A percentile compares a stretch with the other conserved stretches of the same genome.
These are phyloP conservation scores for Ceratocystis papillata DNA, from an alignment of 2,329 filamentous ascomycete genomes.

Conservation along the genomic window DNA sequence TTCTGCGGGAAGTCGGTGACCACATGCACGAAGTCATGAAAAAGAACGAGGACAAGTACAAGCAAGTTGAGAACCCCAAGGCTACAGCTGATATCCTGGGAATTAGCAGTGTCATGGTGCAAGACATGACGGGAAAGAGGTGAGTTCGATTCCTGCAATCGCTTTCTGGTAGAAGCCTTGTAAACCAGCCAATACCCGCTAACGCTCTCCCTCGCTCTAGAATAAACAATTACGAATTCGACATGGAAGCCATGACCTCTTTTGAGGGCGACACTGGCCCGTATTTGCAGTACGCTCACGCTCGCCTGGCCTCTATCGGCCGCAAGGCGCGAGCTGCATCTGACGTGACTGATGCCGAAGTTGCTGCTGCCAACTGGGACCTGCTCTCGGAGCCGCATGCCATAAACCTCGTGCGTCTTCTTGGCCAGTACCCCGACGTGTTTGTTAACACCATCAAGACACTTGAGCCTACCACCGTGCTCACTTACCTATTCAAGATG, in stretches of 20 bases:
- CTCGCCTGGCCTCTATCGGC: slow-evolving; percentile 56
- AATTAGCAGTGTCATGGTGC: slow-evolving; percentile 93
- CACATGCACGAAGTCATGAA: slow-evolving; percentile 98
- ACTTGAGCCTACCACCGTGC: slow-evolving; percentile 54
- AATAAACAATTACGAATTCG: slow-evolving; percentile 59
- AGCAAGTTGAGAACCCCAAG: slow-evolving; percentile 74
- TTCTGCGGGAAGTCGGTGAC: slow-evolving; percentile 69
- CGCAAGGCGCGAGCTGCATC: slow-evolving; percentile 47
- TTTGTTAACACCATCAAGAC: slow-evolving; percentile 76
- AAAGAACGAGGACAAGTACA: slow-evolving; percentile 81
- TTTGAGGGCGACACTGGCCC: slow-evolving; percentile 80
- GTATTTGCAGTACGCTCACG: slow-evolving; percentile 74
- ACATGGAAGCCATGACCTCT: slow-evolving; percentile 70
- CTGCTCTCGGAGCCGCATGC: slow-evolving; percentile 64
- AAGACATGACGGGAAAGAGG: slow-evolving; percentile 90
- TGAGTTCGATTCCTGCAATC: slow-evolving; percentile 15
- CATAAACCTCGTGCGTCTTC: slow-evolving; percentile 58
- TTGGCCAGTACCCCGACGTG: slow-evolving; percentile 79
- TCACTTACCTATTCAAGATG: slow-evolving; percentile 74
- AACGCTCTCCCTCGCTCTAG: slow-evolving; percentile 30
- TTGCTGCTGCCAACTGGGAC: slow-evolving; percentile 53
- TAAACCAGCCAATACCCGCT: slow-evolving; percentile 18
- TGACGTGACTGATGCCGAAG: slow-evolving; percentile 43
- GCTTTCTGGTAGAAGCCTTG: slow-evolving; percentile 3
- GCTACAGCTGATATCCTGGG: slow-evolving; percentile 77